Percentiles rank a stretch among this genome's conserved stretches.
Conservation (phyloP, 495 filamentous ascomycete genomes). For the Astrocystis sublimbata region DNA sequence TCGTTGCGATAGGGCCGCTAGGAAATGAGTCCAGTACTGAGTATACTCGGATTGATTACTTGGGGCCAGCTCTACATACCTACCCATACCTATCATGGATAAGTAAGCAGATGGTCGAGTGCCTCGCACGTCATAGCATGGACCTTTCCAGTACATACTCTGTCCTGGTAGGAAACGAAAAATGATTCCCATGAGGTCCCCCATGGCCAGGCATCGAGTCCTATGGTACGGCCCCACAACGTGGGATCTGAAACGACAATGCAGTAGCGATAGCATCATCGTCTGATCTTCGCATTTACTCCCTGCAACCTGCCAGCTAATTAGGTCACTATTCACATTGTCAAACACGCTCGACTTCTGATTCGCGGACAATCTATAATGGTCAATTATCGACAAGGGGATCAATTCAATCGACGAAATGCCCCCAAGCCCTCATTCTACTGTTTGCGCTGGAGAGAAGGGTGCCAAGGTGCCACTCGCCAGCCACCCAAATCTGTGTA, state of each 20-base stretch:
- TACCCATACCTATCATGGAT: no score
- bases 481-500: no score
- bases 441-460: no score
- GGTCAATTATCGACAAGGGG: slow-evolving; percentile 4
- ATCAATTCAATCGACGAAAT: neutral
- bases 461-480: slow-evolving; percentile 1
- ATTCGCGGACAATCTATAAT: slow-evolving; percentile 4
- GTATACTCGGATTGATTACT: no score
- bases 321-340: neutral
- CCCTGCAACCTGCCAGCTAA: neutral
- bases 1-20: neutral
- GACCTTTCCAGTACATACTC: no score
- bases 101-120: no score
- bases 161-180: no score
- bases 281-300: slow-evolving; percentile 11
- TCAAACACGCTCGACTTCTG: no score
- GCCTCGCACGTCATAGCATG: neutral
- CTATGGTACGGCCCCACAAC: neutral
- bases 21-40: no score
- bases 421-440: neutral
- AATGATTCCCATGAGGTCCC: no score
- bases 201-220: no score
- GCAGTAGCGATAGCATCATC: slow-evolving; percentile 5
- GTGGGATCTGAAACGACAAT: slow-evolving; percentile 15
- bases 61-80: no score